These are phyloP conservation scores for Fusarium napiforme DNA, from an alignment of 2,329 filamentous ascomycete species.

Conservation along the genomic window DNA sequence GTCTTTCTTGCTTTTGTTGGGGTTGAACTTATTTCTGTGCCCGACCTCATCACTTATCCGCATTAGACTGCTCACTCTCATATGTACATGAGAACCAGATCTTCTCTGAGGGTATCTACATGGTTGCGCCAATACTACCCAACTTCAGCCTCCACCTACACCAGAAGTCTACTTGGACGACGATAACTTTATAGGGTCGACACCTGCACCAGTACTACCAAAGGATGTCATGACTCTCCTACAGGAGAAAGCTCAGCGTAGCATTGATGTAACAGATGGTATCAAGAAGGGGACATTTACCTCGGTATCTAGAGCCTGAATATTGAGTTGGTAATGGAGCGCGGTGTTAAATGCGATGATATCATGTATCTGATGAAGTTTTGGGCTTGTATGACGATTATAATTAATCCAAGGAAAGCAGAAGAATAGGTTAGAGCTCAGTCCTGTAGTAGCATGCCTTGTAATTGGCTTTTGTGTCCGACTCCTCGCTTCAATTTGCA, in stretches of 20 bases:
- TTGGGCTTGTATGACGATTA: background rate
- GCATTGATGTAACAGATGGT: rapidly evolving
- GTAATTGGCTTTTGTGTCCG: too few species aligned
- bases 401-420: too few species aligned
- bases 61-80: background rate
- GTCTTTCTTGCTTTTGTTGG: background rate
- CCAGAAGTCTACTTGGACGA: background rate
- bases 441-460: too few species aligned
- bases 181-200: rapidly evolving
- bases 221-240: background rate
- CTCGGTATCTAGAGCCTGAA: rapidly evolving
- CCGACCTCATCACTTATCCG: background rate
- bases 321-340: rapidly evolving
- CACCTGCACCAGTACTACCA: rapidly evolving
- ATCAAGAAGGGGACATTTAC: rapidly evolving
- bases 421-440: too few species aligned
- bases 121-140: rapidly evolving
- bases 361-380: background rate
- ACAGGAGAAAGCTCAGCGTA: rapidly evolving
- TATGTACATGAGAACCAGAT: rapidly evolving
- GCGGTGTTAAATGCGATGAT: rapidly evolving
- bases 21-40: background rate
- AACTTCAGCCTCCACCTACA: background rate
- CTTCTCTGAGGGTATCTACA: rapidly evolving
- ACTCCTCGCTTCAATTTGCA: too few species aligned